A percentile compares a stretch with the other conserved stretches of the same genome.
Conservation (phyloP, 139 green algal species). For the Chlorella sp. region DNA sequence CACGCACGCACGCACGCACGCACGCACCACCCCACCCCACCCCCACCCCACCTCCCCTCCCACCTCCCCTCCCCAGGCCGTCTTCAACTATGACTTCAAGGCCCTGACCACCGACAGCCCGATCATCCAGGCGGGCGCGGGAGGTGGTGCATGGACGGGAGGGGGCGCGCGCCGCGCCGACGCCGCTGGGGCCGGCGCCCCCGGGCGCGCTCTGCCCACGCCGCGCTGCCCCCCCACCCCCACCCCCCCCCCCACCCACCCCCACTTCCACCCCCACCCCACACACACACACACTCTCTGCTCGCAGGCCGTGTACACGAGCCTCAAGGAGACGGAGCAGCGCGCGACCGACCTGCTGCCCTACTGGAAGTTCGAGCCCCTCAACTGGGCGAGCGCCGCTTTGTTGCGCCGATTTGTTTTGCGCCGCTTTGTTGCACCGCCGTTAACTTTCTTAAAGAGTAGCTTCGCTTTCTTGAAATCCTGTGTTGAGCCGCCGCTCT, state of each 20-base stretch:
- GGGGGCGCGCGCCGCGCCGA: too few species aligned
- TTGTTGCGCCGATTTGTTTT: too few species aligned
- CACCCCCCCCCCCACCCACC: not conserved
- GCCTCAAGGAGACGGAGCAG: conserved; percentile 97
- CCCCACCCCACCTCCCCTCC: too few species aligned
- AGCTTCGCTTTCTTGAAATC: too few species aligned
- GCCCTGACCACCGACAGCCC: conserved; percentile 79
- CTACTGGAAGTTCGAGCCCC: conserved; percentile 87
- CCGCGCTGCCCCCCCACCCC: not conserved
- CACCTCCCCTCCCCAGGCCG: conserved; percentile 42
- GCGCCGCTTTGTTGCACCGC: too few species aligned
- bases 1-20: too few species aligned
- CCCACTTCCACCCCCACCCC: not conserved
- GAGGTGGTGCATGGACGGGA: not conserved
- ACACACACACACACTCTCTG: not conserved
- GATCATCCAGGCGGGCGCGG: conserved; percentile 73
- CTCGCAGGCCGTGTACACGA: conserved; percentile 94
- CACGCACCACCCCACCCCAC: too few species aligned
- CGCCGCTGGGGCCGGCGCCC: too few species aligned
- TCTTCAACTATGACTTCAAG: conserved; percentile 99
- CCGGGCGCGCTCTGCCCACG: too few species aligned
- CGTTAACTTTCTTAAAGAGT: too few species aligned
- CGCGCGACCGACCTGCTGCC: conserved; percentile 96
- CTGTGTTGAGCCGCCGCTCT: too few species aligned
- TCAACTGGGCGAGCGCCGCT: too few species aligned